phyloP scores from a whole-genome alignment of 2,329 filamentous ascomycete species.

The Arachnopeziza araneosa region DNA sequence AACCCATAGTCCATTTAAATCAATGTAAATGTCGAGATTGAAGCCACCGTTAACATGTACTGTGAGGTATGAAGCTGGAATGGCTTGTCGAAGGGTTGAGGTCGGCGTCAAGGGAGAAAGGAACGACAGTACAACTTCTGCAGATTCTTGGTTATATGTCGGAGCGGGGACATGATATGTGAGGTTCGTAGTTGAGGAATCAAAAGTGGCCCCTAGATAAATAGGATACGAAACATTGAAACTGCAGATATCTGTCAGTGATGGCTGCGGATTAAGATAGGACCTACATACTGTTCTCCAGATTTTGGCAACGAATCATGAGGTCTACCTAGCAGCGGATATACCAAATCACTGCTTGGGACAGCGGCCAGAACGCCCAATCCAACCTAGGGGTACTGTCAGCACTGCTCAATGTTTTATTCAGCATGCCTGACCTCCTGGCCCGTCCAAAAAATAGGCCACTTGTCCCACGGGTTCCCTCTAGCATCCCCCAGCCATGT shows the following conservation, averaged over 20 bases:
- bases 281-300: constrained; percentile 30
- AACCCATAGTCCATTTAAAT: constrained; percentile 74
- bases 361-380: constrained; percentile 58
- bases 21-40: constrained; percentile 59
- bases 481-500: constrained; percentile 62
- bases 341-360: constrained; percentile 53
- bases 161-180: constrained; percentile 54
- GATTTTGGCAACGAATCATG: constrained; percentile 51
- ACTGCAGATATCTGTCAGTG: constrained; percentile 27
- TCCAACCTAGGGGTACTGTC: constrained; percentile 41
- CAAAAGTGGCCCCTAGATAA: constrained; percentile 58
- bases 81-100: constrained; percentile 29
- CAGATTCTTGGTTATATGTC: constrained; percentile 31
- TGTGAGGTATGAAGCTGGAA: constrained; percentile 72
- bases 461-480: constrained; percentile 70
- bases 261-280: background rate
- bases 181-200: constrained; percentile 65
- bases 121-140: constrained; percentile 56
- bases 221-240: constrained; percentile 53
- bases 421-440: constrained; percentile 42
- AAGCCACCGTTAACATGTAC: constrained; percentile 63
- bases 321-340: constrained; percentile 59
- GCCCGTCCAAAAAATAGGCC: constrained; percentile 83
- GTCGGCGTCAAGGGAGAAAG: constrained; percentile 31
- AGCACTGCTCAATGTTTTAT: background rate